phyloP scores from a whole-genome alignment of 495 filamentous ascomycete species.

The Hyaloscypha finlandica region DNA sequence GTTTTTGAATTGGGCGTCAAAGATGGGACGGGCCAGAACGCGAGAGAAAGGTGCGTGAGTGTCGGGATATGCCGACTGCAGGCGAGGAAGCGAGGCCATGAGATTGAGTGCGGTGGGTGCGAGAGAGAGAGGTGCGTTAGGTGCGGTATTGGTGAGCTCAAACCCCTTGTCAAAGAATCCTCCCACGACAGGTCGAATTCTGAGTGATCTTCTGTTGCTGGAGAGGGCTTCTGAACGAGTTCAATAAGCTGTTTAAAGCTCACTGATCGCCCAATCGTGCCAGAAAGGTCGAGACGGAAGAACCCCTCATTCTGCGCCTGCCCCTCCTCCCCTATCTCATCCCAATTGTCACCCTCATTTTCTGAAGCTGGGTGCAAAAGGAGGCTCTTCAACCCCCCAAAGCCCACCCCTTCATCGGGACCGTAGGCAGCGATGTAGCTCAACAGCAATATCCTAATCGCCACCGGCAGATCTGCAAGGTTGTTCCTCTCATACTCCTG shows the following conservation, averaged over 20 bases:
- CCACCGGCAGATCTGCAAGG: constrained; percentile 61
- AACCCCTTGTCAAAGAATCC: constrained; percentile 27
- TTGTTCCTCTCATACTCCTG: constrained; percentile 66
- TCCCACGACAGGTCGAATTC: constrained; percentile 46
- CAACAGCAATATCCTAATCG: constrained; percentile 61
- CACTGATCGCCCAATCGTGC: constrained; percentile 59
- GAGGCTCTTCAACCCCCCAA: constrained; percentile 39
- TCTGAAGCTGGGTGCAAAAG: constrained; percentile 11
- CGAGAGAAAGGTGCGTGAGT: constrained; percentile 76
- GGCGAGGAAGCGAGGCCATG: constrained; percentile 67
- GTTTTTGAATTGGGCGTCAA: constrained; percentile 55
- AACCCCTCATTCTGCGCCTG: constrained; percentile 53
- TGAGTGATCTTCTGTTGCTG: constrained; percentile 19
- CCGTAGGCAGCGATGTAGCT: constrained; percentile 62
- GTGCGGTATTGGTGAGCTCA: constrained; percentile 42
- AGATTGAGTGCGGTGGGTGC: constrained; percentile 46
- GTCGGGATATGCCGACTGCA: constrained; percentile 61
- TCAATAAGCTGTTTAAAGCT: constrained; percentile 60
- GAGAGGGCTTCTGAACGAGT: constrained; percentile 42
- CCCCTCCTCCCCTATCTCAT: constrained; percentile 26
- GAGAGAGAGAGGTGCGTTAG: constrained; percentile 60
- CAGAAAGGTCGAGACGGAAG: constrained; percentile 62
- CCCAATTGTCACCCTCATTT: constrained; percentile 1
- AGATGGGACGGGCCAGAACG: constrained; percentile 77
- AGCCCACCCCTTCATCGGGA: constrained; percentile 44